Percentiles rank a stretch among this genome's conserved stretches.
phyloP scores from a whole-genome alignment of 1,139 yeast genomes.

The Kodamaea plutei region DNA sequence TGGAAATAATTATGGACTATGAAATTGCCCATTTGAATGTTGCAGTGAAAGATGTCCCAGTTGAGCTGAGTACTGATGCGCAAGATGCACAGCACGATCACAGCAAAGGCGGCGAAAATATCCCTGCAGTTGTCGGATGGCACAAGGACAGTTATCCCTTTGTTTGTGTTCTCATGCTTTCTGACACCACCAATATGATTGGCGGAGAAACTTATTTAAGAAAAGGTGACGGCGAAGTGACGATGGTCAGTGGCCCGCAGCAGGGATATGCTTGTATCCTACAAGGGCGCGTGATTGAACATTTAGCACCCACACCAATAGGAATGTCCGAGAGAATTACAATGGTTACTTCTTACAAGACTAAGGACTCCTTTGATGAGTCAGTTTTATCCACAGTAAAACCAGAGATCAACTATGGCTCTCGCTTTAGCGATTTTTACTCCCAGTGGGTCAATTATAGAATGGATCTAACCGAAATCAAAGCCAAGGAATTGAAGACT shows the following conservation, averaged over 20 bases:
- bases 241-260: slow-evolving; percentile 49
- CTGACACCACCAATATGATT: slow-evolving; percentile 52
- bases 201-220: slow-evolving; percentile 58
- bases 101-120: slow-evolving; percentile 26
- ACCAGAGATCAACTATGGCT: slow-evolving; percentile 36
- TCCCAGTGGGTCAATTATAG: slow-evolving; percentile 32
- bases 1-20: slow-evolving; percentile 49
- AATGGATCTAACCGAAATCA: slow-evolving; percentile 30
- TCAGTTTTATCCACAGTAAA: slow-evolving; percentile 34
- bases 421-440: slow-evolving; percentile 31
- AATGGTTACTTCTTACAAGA: slow-evolving; percentile 37
- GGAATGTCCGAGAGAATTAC: slow-evolving; percentile 55
- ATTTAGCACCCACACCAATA: slow-evolving; percentile 52
- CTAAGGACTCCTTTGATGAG: slow-evolving; percentile 21
- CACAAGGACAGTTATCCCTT: slow-evolving; percentile 57
- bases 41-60: slow-evolving; percentile 29
- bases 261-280: slow-evolving; percentile 52
- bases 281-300: slow-evolving; percentile 52
- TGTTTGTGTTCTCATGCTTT: slow-evolving; percentile 60
- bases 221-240: slow-evolving; percentile 38
- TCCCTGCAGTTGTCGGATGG: slow-evolving; percentile 57
- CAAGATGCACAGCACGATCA: slow-evolving; percentile 9
- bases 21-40: slow-evolving; percentile 52
- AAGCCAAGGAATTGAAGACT: slow-evolving; percentile 21
- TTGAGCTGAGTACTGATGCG: neutral